These are phyloP conservation scores for Musa balbisiana DNA, from an alignment of 202 grass and related monocot species.

Conservation along the genomic window DNA sequence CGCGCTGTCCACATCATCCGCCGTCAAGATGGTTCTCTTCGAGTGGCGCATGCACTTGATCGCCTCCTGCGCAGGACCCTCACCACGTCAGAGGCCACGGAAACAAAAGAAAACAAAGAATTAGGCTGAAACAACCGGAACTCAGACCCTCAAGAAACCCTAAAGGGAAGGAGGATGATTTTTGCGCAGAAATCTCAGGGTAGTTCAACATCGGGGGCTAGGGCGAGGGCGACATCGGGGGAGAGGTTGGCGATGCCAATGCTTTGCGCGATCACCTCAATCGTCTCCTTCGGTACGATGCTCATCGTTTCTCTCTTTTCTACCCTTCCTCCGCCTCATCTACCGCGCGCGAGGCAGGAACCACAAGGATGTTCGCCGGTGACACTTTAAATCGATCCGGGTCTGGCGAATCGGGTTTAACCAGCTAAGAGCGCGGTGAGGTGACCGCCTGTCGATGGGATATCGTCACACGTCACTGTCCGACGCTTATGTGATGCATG, in stretches of 20 bases:
- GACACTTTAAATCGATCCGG: neutral
- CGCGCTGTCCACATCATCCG: constrained; percentile 82
- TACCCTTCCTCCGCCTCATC: neutral
- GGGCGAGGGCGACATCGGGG: constrained; percentile 62
- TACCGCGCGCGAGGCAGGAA: neutral
- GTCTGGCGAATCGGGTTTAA: neutral
- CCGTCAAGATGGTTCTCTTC: constrained; percentile 71
- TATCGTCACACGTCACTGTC: neutral
- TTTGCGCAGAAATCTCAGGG: constrained; percentile 54
- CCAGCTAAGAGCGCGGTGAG: too few species aligned
- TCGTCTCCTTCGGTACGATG: constrained; percentile 91
- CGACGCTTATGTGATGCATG: neutral
- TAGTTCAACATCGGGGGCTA: constrained; percentile 88
- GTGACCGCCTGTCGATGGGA: neutral
- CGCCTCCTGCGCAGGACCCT: constrained; percentile 53
- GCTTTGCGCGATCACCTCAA: constrained; percentile 92
- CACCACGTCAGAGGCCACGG: neutral
- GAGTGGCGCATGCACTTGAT: constrained; percentile 97
- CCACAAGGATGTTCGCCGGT: too few species aligned
- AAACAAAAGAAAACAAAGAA: neutral
- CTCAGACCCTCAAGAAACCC: neutral
- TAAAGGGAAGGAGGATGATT: neutral
- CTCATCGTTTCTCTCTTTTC: constrained; percentile 43
- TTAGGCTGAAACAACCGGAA: neutral
- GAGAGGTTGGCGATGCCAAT: constrained; percentile 72